Evolutionary conservation across 2,329 filamentous ascomycete genomes (phyloP), one percentile per base, ranked within the genome.

Genomic region (Furcasterigmium sp.): DNA sequence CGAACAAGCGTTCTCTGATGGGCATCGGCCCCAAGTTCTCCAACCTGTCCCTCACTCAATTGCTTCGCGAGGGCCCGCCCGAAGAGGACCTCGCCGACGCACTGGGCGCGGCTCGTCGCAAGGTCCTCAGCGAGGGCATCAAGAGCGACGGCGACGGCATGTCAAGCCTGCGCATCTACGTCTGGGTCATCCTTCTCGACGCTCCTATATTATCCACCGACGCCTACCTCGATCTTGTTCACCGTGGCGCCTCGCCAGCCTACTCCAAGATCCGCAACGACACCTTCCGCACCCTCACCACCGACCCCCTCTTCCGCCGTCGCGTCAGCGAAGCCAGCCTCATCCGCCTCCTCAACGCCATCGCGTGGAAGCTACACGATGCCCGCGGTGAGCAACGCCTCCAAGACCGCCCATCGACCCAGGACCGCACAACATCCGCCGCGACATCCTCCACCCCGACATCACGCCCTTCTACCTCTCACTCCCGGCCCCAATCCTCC

Each of bases 191-290:
- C 53, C 80, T 98, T 11, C 84, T 98, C 54, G 87, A 95, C 59
- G 84, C 91, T 25, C 84, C 89, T 7, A 82, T 95, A 35, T 72
- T 96, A 50, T 78, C 84, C 36, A 95, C 93, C 46, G 87, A 95
- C 56, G 77, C 85, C 48, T 98, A 98, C 62, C 85, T 97, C 51
- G 78, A 80, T 45, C 84, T 97, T 36, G 85, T 98, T 51, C 90
- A 95, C 59, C 88, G 93, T 50, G 91, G 93, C 49, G 87, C 91
- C 19, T 97, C 91, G 3, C 91, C 91, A 1, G 91, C 90, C 37
- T 95, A 98, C 68, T 82, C 88, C 56, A 98, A 98, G 69, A 98
- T 98, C 60, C 87, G 91, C 61, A 96, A 98, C 66, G 93, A 98
- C 64, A 96, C 93, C 32, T 97, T 97, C 64, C 88, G 93, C 55